These are phyloP conservation scores for Daedaleopsis nitida DNA, from an alignment of 768 basidiomycete species.

Conservation along the genomic window DNA sequence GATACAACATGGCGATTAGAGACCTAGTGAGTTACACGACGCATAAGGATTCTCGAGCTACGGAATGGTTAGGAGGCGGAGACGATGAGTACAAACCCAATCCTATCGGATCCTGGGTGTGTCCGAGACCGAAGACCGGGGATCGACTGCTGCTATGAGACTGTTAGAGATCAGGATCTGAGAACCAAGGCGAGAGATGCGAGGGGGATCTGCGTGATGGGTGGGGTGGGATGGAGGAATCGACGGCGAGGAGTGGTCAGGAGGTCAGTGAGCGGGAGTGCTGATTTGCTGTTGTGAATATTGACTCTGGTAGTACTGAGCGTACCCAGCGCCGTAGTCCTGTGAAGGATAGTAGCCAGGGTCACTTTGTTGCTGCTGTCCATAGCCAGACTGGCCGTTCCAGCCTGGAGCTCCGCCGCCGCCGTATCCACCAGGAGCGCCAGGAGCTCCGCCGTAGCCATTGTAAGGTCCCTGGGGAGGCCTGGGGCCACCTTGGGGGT, in stretches of 20 bases:
- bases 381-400: conserved; percentile 41
- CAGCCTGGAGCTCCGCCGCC: conserved; percentile 9
- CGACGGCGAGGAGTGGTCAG: not conserved
- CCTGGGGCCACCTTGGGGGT: conserved; percentile 56
- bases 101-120: conserved; percentile 1
- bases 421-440: conserved; percentile 19
- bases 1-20: conserved; percentile 15
- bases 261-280: conserved; percentile 38
- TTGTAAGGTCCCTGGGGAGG: conserved; percentile 52
- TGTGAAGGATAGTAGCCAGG: conserved; percentile 47
- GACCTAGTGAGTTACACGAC: conserved; percentile 19
- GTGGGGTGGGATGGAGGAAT: conserved; percentile 11
- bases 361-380: conserved; percentile 31
- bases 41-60: not conserved
- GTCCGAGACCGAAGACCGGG: not conserved
- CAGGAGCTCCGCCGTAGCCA: conserved; percentile 15
- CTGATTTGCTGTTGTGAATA: conserved; percentile 75
- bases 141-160: conserved; percentile 3
- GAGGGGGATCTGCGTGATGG: conserved; percentile 7
- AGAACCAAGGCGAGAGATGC: conserved; percentile 1
- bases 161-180: conserved; percentile 11
- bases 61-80: conserved; percentile 7
- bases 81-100: conserved; percentile 21
- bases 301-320: conserved; percentile 87
- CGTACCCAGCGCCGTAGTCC: conserved; percentile 79